These are phyloP conservation scores for Pleurostoma richardsiae DNA, from an alignment of 2,329 filamentous ascomycete species.

Conservation along the genomic window DNA sequence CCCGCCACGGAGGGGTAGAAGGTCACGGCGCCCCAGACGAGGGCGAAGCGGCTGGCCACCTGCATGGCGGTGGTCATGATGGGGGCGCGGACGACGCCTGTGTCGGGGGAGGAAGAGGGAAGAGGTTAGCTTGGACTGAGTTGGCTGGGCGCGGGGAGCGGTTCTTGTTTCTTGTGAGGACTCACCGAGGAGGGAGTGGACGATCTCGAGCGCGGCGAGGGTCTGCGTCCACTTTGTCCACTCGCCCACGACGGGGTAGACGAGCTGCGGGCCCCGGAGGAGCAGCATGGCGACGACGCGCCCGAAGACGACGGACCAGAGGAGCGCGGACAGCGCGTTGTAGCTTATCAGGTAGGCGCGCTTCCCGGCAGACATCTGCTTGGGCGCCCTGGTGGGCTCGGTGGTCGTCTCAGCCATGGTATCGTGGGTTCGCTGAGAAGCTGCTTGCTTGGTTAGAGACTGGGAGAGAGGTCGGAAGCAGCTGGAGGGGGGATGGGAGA, in stretches of 20 bases:
- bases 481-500: too few species aligned
- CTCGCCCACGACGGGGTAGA: constrained; percentile 57
- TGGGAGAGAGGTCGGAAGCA: too few species aligned
- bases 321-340: constrained; percentile 24
- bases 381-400: not conserved
- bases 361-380: constrained; percentile 19
- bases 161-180: constrained; percentile 1
- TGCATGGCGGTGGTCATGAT: constrained; percentile 85
- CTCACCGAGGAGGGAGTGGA: constrained; percentile 74
- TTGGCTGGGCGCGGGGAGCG: too few species aligned
- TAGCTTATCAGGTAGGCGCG: constrained; percentile 9
- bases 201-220: constrained; percentile 73
- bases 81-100: constrained; percentile 81
- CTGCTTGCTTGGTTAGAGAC: too few species aligned
- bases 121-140: not conserved
- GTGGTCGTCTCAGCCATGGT: not conserved
- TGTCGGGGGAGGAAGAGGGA: not conserved
- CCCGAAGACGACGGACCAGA: constrained; percentile 75
- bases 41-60: constrained; percentile 78
- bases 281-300: constrained; percentile 55
- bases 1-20: constrained; percentile 63
- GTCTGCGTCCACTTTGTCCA: constrained; percentile 81
- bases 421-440: not conserved
- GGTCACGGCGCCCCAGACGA: constrained; percentile 81
- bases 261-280: constrained; percentile 48